Conservation (phyloP, 2,329 filamentous ascomycete species). For the Thelonectria discophora region DNA sequence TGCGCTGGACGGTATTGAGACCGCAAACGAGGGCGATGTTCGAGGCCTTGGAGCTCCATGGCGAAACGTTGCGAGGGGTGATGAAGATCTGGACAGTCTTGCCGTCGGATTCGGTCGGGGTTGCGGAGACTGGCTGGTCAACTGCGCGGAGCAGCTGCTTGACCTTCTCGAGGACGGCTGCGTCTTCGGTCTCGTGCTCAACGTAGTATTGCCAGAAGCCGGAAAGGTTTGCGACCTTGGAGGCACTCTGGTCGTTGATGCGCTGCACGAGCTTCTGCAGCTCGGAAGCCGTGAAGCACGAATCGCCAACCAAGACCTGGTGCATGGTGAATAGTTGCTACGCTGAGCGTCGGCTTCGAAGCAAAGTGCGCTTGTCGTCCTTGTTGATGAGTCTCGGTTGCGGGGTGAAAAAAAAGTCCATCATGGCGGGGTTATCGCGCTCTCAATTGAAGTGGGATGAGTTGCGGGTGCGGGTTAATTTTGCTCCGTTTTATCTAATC, state of each 20-base stretch:
- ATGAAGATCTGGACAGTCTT: conserved; percentile 73
- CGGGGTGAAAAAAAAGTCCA: conserved; percentile 35
- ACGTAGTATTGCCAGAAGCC: conserved; percentile 74
- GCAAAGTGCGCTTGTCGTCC: conserved; percentile 40
- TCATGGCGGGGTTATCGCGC: conserved; percentile 34
- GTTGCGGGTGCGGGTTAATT: too few relatives aligned
- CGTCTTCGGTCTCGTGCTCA: conserved; percentile 58
- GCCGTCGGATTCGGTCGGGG: conserved; percentile 48
- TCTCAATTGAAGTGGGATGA: too few relatives aligned
- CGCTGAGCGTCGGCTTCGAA: conserved; percentile 37
- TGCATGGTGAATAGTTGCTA: conserved; percentile 43
- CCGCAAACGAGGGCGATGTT: conserved; percentile 94
- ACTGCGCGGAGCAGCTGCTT: conserved; percentile 57
- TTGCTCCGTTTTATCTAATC: too few relatives aligned
- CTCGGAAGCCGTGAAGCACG: conserved; percentile 60
- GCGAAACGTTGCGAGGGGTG: conserved; percentile 86
- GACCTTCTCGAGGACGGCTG: conserved; percentile 53
- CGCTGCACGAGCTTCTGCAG: conserved; percentile 55
- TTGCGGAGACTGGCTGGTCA: conserved; percentile 40
- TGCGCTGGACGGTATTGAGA: conserved; percentile 75
- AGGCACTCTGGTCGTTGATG: conserved; percentile 54
- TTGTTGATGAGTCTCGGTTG: conserved; percentile 25
- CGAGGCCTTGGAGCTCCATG: conserved; percentile 97
- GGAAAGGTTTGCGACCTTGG: conserved; percentile 58
- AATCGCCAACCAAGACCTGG: conserved; percentile 51